Evolutionary conservation across 73 alveolate genomes (phyloP), one percentile per base, ranked within the genome.

Genomic region (Symbiodinium pilosum): DNA sequence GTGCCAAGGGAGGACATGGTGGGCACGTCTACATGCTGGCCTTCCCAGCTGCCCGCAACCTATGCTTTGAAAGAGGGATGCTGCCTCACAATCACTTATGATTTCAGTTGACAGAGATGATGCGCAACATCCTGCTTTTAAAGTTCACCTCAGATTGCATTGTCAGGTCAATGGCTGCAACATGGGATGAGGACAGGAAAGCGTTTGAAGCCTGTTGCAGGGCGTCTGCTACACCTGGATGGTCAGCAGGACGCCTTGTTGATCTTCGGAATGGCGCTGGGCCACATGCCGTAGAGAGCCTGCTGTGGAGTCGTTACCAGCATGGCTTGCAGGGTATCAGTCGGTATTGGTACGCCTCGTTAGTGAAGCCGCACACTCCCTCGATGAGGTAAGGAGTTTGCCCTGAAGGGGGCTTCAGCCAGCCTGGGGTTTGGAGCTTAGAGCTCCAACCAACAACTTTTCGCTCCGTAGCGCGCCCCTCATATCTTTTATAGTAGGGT

Each of bases 191-290:
- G 81, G 81, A 64, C 81, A 14, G 20, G 81, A 14, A n/a, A 28
- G 38, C 39, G 12, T 30, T 64, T 47, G 14, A 6, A 9, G 6
- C 21, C 59, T 47, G 59, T 14, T 47, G 6, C 59, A 47, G 59
- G 59, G 21, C 59, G 6, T 47, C 59, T 47, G 59, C 59, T 14
- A 47, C 59, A 9, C 59, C 21, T n/a, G n/a, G n/a, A n/a, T n/a
- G n/a, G n/a, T 54, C 26, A 20, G 41, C 81, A 64, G 81, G 81
- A 64, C 34, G 41, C 81, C 38, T 38, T 64, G 0, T 38, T 64
- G 81, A 64, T 64, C 41, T 64, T 64, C 81, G 81, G 81, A 28
- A n/a, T 64, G 81, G 81, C 81, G 38, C 81, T 64, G 81, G 81
- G 81, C 81, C 32, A 54, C n/a, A 16, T 54, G 12, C 73, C 73